phyloP scores from a whole-genome alignment of 2,329 filamentous ascomycete genomes.

The Pseudogymnoascus sp. region DNA sequence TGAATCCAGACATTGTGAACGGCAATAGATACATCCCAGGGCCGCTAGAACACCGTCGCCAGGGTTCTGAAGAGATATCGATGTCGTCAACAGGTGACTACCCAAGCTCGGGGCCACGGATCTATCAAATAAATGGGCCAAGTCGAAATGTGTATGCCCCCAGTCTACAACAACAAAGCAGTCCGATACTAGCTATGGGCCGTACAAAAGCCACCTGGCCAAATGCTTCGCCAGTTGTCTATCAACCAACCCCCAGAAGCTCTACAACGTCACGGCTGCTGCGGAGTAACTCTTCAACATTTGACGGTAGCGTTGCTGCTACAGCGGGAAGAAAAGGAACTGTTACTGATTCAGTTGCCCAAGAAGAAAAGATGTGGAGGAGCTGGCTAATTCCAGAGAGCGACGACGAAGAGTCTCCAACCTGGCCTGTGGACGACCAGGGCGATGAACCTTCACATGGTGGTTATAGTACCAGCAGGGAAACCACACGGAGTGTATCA shows the following conservation, averaged over 20 bases:
- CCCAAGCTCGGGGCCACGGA: not conserved
- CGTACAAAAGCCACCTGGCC: not conserved
- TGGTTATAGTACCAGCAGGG: not conserved
- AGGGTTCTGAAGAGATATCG: not conserved
- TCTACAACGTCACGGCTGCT: constrained; percentile 20
- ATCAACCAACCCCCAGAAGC: constrained; percentile 24
- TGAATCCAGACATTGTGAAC: not conserved
- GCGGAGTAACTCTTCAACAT: constrained; percentile 15
- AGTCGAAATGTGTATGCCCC: not conserved
- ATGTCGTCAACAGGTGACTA: not conserved
- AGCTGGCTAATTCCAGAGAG: constrained; percentile 20
- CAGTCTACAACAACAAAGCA: not conserved
- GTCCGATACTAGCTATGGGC: not conserved
- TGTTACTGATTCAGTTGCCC: constrained; percentile 13
- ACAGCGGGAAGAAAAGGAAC: constrained; percentile 18
- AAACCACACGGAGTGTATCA: not conserved
- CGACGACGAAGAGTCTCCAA: constrained; percentile 7
- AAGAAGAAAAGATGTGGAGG: constrained; percentile 25
- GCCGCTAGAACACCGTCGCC: not conserved
- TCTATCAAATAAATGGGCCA: not conserved
- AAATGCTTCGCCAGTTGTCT: constrained; percentile 13
- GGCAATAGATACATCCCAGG: not conserved
- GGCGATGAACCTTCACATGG: not conserved
- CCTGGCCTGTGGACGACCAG: not conserved
- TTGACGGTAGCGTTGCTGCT: constrained; percentile 21